These are phyloP conservation scores for Anthracocystis panici-leucophaei DNA, from an alignment of 1,284 basidiomycete genomes.

Conservation along the genomic window DNA sequence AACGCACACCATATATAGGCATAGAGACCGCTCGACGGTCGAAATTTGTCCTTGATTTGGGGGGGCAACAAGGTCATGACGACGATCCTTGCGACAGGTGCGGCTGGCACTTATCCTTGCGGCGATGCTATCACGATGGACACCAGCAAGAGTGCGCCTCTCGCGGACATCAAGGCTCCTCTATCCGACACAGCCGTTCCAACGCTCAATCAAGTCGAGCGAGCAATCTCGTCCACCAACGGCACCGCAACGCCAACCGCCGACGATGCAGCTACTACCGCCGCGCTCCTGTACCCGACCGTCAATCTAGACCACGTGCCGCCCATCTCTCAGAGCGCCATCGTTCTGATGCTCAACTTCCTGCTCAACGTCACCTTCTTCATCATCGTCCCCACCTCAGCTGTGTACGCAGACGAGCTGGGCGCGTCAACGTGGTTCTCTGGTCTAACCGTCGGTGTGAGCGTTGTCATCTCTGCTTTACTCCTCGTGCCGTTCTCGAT, in stretches of 20 bases:
- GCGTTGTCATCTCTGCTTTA: slow-evolving; percentile 31
- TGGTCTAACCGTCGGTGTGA: slow-evolving; percentile 51
- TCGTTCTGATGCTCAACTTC: slow-evolving; percentile 47
- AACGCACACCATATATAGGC: neutral
- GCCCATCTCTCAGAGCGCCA: slow-evolving; percentile 31
- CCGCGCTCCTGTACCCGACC: neutral
- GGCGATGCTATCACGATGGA: slow-evolving; percentile 17
- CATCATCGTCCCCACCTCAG: slow-evolving; percentile 55
- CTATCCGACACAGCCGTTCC: neutral
- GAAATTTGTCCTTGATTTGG: neutral
- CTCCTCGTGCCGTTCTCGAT: slow-evolving; percentile 49
- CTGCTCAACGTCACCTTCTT: slow-evolving; percentile 56
- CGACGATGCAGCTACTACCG: neutral
- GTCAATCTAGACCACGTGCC: slow-evolving; percentile 33
- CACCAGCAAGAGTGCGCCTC: neutral
- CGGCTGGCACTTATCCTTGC: neutral
- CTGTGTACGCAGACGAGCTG: slow-evolving; percentile 41
- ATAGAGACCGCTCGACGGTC: neutral
- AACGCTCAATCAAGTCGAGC: slow-evolving; percentile 12
- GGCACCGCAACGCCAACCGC: neutral
- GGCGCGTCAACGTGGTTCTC: slow-evolving; percentile 55
- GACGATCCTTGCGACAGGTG: neutral
- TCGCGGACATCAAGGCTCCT: slow-evolving; percentile 3
- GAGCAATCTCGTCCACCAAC: neutral
- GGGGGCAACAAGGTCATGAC: neutral